Evolutionary conservation across 176 grass and related monocot species (phyloP), one percentile per base, ranked within the genome.

Genomic region (Musa beccarii): DNA sequence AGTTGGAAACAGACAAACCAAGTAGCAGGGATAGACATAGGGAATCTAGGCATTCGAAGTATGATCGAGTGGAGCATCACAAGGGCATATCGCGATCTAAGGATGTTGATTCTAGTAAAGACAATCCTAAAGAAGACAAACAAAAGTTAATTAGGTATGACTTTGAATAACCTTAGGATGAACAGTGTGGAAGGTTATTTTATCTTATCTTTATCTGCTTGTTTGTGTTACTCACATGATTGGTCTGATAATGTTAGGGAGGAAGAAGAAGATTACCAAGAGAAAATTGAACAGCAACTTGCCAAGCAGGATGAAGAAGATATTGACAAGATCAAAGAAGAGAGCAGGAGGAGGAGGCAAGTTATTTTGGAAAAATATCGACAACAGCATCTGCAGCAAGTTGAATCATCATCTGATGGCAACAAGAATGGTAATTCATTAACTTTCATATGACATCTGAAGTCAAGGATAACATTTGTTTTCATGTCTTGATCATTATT

Each of bases 311-410:
- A 95, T 64, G 95, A 99, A 86, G 96, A 99, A 63, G 89, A 89
- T 70, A 78, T 88, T 79, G 90, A 95, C 82, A 99, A 93, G 85
- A 95, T 99, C 21, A 95, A 86, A 76, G 91, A 99, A 79, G 96
- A 95, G 87, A 89, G 88, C n/a, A 85, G 91, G 73, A 94, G 86
- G 71, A 99, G 96, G 76, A 95, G 86, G 75, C 84, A 95, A 79
- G 91, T 91, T 84, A 99, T 99, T 77, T 80, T 99, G 79, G 91
- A 88, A 11, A 99, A 95, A 66, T 86, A 95, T 72, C 84, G 79
- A 78, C 86, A 91, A 67, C 80, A 78, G 56, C 89, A 92, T 74
- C 59, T 75, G 62, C 84, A 88, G 69, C 71, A 84, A 22, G 12
- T 76, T 68, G 84, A 92, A 87, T 74, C 79, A 16, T 52, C 56